phyloP scores from a whole-genome alignment of 106 monocot species.

The Iris macrosiphon region DNA sequence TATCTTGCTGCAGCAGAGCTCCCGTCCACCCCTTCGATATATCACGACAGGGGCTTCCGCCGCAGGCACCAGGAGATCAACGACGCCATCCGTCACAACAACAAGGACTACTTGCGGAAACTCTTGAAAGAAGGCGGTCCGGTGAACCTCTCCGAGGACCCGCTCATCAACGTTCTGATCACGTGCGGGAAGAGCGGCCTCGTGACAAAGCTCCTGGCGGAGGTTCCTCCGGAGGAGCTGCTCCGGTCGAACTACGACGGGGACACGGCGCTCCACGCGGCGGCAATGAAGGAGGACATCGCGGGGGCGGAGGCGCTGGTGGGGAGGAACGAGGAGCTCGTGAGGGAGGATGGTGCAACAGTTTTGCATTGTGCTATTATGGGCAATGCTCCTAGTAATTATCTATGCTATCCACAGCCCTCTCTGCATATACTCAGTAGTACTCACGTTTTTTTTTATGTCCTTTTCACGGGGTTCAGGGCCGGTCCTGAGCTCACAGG shows the following conservation, averaged over 20 bases:
- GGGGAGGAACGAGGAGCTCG: background rate
- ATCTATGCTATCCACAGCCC: too few relatives aligned
- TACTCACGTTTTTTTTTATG: too few relatives aligned
- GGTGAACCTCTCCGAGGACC: conserved; percentile 17
- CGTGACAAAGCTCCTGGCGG: background rate
- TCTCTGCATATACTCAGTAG: too few relatives aligned
- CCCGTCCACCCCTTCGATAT: background rate
- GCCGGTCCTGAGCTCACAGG: too few relatives aligned
- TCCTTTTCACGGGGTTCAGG: too few relatives aligned
- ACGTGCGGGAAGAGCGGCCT: conserved; percentile 12
- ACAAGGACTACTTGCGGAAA: background rate
- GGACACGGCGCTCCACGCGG: conserved; percentile 25
- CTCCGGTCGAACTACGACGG: background rate
- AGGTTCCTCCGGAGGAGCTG: background rate
- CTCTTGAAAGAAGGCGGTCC: background rate
- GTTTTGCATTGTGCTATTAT: conserved; percentile 35
- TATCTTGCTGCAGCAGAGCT: too few relatives aligned
- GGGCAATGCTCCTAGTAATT: conserved; percentile 28
- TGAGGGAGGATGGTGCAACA: conserved; percentile 15
- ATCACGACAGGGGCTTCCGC: background rate
- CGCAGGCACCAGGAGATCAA: background rate
- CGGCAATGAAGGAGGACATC: conserved; percentile 9
- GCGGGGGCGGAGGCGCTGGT: background rate
- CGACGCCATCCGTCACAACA: conserved; percentile 3
- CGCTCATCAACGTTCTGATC: conserved; percentile 20